Evolutionary conservation across 768 basidiomycete species (phyloP).

Genomic region (Trametes cinnabarina): DNA sequence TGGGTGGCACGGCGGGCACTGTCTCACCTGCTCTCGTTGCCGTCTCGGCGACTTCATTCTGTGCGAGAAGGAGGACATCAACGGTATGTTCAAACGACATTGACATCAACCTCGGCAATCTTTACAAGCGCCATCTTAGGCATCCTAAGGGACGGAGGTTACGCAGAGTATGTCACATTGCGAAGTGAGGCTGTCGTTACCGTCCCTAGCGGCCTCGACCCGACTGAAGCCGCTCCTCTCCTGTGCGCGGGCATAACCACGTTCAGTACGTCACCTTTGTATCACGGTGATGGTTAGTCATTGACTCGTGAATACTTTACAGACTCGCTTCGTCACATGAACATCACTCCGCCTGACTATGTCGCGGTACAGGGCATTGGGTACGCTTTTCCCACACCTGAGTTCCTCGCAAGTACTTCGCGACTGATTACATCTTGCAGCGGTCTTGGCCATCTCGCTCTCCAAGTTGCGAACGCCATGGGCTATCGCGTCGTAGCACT

Average conservation of each 20-base stretch:
- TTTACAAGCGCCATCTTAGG: constrained; percentile 10
- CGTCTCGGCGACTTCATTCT: constrained; percentile 25
- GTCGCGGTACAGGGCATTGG: constrained; percentile 41
- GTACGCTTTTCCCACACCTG: not conserved
- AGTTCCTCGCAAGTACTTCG: not conserved
- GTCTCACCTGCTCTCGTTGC: constrained; percentile 26
- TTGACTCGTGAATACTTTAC: not conserved
- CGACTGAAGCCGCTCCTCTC: constrained; percentile 30
- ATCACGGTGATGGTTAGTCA: not conserved
- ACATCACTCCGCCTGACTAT: constrained; percentile 32
- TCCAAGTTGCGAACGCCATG: constrained; percentile 35
- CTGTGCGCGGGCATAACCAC: constrained; percentile 40
- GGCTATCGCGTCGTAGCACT: constrained; percentile 38
- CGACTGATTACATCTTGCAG: not conserved
- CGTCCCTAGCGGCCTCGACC: constrained; percentile 26
- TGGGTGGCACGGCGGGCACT: constrained; percentile 31
- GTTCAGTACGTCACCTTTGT: constrained; percentile 27
- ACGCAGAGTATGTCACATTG: constrained; percentile 28
- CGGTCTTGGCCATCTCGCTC: constrained; percentile 35
- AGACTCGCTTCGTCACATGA: constrained; percentile 31
- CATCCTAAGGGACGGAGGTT: constrained; percentile 27
- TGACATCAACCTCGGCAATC: not conserved
- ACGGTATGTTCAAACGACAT: no score
- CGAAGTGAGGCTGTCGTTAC: constrained; percentile 25
- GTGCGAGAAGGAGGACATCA: constrained; percentile 25